Base-by-base conservation (phyloP, 2,329 filamentous ascomycete species). In the Pseudopithomyces maydicus region DNA sequence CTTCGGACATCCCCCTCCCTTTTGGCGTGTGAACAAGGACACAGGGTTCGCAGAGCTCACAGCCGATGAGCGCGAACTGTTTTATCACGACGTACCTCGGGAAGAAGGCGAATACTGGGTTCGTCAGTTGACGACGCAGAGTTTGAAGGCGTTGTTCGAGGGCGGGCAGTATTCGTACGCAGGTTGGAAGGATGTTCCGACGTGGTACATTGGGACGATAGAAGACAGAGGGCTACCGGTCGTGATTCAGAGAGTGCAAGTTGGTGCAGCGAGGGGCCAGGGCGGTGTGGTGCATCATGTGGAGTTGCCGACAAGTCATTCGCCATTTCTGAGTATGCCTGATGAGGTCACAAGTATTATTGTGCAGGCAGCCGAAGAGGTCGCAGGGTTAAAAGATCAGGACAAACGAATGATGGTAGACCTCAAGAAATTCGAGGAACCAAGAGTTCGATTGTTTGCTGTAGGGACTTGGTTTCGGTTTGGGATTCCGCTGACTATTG, bases 61-160 rank as follows among this genome's bases (percentile, higher is more conserved):
- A 15, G 64, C 57, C 20, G 61, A 77, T 17, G 67, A 79, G 0
- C 60, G 74, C 6, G 69, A 81, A 6, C 58, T 83, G 2, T 80
- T 84, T 55, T 85, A 84, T 55, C 80, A 84, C 57, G 82, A 85
- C 64, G 56, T 84, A 0, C 72, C 80, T 0, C 64, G 58, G 0
- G 74, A 78, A 1, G 81, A 84, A 50, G 79, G 70, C 0, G 68
- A 77, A 3, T 69, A 70, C 39, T 82, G 81, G 78, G 74, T 75
- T 1, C 65, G 64, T 0, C 74, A 77, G 55, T 78, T 84, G 5
- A 71, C 64, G 0, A 63, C 60, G 0, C 80, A 84, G 19, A 75
- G 74, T 2, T 63, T 81, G 7, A 80, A 79, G 46, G 64, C 80
- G 0, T 61, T 83, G n/a, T 77, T 75, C 3, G 78, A 81, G 35